Evolutionary conservation across 352 stramenopile species (phyloP), one percentile per base, ranked within the genome.

Genomic region (Globisporangium yorkense): DNA sequence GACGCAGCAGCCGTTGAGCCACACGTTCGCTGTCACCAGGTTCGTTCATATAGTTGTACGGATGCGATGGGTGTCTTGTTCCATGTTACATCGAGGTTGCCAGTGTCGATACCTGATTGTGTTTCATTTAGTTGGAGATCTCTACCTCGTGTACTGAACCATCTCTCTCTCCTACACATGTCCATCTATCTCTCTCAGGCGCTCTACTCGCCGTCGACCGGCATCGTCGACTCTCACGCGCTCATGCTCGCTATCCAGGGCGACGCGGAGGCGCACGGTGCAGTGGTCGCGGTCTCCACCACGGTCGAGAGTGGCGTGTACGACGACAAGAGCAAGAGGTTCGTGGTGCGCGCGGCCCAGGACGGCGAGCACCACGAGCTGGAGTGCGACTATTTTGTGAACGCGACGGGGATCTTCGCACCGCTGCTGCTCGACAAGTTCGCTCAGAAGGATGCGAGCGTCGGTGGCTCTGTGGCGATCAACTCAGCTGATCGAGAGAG

Each of bases 221-320:
- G 97, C 2, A 95, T 99, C 57, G 68, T 99, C 16, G 96, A 99
- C 78, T 96, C 85, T 33, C 91, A 98, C 62, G 74, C 68, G 2
- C 80, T 98, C 16, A 93, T 98, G 79, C 74, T 90, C 39, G 88
- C 85, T 57, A 70, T 99, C 13, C 80, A 98, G 46, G 74, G 75
- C 2, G 95, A 99, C 50, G 91, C 89, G 0, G 90, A 98, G 74
- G 70, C 80, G 0, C 58, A 96, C 60, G 93, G 94, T 4, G 80
- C 89, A 0, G 80, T 81, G 1, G 64, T 99, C 10, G 89, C 73
- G 3, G 77, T 96, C 37, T 61, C 74, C 18, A 92, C 80, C 3
- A 39, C 57, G 0, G 89, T 98, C 0, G 56, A 77, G n/a, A 55
- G 72, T 27, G 74, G 65, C 3, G 54, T 39, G 0, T 85, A 70